Evolutionary conservation across 106 monocot genomes (phyloP), one percentile per base, ranked within the genome.

Genomic region (Apostasia ramifera): DNA sequence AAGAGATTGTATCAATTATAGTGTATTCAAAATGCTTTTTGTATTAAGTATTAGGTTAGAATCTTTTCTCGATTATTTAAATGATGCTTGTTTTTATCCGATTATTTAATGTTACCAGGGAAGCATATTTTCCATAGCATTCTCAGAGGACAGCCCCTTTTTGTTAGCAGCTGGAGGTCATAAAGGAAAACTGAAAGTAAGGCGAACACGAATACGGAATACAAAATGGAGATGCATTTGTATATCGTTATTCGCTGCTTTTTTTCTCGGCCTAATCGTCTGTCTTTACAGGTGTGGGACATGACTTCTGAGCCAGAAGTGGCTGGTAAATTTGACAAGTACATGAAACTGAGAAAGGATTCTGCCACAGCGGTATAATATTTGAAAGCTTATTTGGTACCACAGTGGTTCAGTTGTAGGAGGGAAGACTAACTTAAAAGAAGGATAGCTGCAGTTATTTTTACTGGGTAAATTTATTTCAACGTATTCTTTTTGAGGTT

Each of bases 121-220:
- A 63, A 73, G 80, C 61, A 58, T 90, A 3, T 90, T 85, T 68
- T 79, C 83, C 6, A 52, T 86, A 66, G 66, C 85, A n/a, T 90
- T 90, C 61, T 86, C 90, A 2, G 83, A 86, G 60, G 86, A 90
- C 55, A 78, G 49, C 61, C 86, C 90, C 11, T 86, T 77, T 71
- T 74, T 76, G 70, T 59, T 90, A 66, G 90, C 86, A 40, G 56
- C 83, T 39, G 86, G 90, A 70, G 90, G 90, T 40, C 78, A 75
- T 67, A 90, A 90, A 70, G 90, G 90, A 1, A 77, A 66, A 73
- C 65, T 81, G 38, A 63, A 73, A 42, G 90, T 83, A 70, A 70
- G 74, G 44, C 60, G 47, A 37, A 40, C 8, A 57, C 57, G 9
- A 40, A 11, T 66, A 14, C 5, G 53, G 26, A 9, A 2, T 37